phyloP scores from a whole-genome alignment of 768 basidiomycete genomes.

The Termitomyces sp. region DNA sequence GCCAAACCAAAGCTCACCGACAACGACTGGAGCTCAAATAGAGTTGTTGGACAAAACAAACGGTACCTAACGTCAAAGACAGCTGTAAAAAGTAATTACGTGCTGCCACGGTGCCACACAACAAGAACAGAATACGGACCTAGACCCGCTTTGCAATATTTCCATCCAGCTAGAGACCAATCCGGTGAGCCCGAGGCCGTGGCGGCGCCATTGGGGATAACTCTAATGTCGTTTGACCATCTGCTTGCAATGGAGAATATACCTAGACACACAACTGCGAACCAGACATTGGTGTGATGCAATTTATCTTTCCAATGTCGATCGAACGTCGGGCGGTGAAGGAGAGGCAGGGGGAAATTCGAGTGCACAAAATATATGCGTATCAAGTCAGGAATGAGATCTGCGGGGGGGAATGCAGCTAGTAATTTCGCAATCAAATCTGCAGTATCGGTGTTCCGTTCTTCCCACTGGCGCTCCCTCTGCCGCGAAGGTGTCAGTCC shows the following conservation, averaged over 20 bases:
- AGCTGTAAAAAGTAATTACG: constrained; percentile 25
- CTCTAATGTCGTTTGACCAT: constrained; percentile 58
- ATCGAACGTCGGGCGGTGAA: constrained; percentile 70
- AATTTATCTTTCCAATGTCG: constrained; percentile 50
- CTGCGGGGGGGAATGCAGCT: constrained; percentile 54
- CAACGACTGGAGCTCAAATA: constrained; percentile 62
- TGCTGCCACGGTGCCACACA: not conserved
- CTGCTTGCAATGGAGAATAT: constrained; percentile 69
- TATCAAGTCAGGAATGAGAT: constrained; percentile 56
- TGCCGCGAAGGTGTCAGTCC: constrained; percentile 16
- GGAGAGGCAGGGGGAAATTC: constrained; percentile 57
- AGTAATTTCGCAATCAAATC: constrained; percentile 28
- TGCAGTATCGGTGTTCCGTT: constrained; percentile 26
- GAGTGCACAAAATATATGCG: constrained; percentile 60
- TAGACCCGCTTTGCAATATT: constrained; percentile 52
- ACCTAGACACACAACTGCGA: constrained; percentile 53
- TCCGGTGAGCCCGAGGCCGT: constrained; percentile 24
- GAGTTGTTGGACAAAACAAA: constrained; percentile 47
- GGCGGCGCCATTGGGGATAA: constrained; percentile 29
- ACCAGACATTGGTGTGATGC: constrained; percentile 52
- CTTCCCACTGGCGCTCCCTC: constrained; percentile 61
- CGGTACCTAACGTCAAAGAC: constrained; percentile 45
- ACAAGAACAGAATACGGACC: constrained; percentile 26
- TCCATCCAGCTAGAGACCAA: constrained; percentile 56
- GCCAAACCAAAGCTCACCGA: constrained; percentile 27